Base-by-base conservation (phyloP, 1,139 yeast genomes). In the Debaryomyces sp. region DNA sequence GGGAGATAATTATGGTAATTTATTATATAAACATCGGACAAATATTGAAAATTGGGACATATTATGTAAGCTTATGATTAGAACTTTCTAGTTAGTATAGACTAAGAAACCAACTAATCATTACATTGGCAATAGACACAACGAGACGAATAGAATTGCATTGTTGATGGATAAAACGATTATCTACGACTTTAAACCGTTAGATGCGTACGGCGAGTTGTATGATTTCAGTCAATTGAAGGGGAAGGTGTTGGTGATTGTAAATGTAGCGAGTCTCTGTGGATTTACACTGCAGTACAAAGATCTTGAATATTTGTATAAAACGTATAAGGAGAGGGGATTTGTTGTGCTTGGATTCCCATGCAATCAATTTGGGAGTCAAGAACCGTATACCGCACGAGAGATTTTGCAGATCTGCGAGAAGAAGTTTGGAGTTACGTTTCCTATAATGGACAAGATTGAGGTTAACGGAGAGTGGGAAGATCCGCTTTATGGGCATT, bases 381-480 rank as follows among this genome's bases (percentile, higher is more conserved):
- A 94, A 70, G 98, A 94, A 65, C 97, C 97, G 8, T 86, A 86
- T 8, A 65, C 81, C 7, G 85, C 82, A 43, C 80, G 76, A 46
- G 84, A 87, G 58, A 87, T 91, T 51, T 81, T 80, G 27, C 62
- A 71, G 43, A 84, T 84, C 66, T 87, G 95, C 61, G 77, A 82
- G 49, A 57, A 77, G 50, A 82, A 82, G 64, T 94, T 81, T 63
- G 91, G 92, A 48, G 77, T 73, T 1, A 61, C 67, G 2, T 76
- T 72, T 52, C 78, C 77, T 2, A 67, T 76, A 1, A 60, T 74
- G 69, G 59, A 61, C 32, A 75, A 75, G 57, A 55, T 68, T 4
- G 43, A 53, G 1, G 78, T 75, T 18, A 76, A 76, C 54, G 80
- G 80, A 3, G 61, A 57, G 10, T 48, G 54, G 21, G 65, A 66